Conservation (phyloP, 1,284 basidiomycete genomes). For the Serendipita sp. region DNA sequence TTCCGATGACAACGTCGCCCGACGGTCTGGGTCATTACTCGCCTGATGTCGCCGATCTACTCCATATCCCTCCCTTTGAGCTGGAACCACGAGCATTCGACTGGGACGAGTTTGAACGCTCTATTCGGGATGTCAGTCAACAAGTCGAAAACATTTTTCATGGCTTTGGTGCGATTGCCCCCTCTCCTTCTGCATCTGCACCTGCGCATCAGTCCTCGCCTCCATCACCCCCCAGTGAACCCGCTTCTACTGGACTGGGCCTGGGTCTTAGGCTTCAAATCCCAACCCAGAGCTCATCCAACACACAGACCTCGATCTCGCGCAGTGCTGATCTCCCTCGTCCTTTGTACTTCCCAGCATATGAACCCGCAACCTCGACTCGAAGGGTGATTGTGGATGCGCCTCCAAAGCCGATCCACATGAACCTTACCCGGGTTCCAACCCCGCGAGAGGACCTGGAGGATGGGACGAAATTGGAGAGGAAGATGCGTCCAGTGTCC, state of each 20-base stretch:
- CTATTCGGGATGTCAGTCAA: background rate
- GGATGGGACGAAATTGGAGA: background rate
- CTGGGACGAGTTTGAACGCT: constrained; percentile 4
- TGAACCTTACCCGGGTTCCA: background rate
- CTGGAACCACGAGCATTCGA: background rate
- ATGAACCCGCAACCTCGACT: background rate
- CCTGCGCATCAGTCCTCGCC: background rate
- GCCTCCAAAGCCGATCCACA: background rate
- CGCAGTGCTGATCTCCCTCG: background rate
- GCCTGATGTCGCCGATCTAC: background rate
- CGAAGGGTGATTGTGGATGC: background rate
- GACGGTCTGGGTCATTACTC: constrained; percentile 4
- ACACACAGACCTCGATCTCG: background rate
- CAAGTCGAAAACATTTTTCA: background rate
- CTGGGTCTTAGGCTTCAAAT: background rate
- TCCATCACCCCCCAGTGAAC: background rate
- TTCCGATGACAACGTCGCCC: background rate
- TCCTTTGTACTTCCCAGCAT: background rate
- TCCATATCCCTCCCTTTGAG: background rate
- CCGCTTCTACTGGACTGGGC: background rate
- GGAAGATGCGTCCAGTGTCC: background rate
- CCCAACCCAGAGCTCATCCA: background rate
- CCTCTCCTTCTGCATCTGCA: background rate
- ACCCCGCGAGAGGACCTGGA: background rate
- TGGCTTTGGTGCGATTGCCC: background rate